Percentiles rank a stretch among this genome's conserved stretches.
Evolutionary conservation across 1,284 basidiomycete genomes (phyloP).

Genomic region (Phylloporus sp.): DNA sequence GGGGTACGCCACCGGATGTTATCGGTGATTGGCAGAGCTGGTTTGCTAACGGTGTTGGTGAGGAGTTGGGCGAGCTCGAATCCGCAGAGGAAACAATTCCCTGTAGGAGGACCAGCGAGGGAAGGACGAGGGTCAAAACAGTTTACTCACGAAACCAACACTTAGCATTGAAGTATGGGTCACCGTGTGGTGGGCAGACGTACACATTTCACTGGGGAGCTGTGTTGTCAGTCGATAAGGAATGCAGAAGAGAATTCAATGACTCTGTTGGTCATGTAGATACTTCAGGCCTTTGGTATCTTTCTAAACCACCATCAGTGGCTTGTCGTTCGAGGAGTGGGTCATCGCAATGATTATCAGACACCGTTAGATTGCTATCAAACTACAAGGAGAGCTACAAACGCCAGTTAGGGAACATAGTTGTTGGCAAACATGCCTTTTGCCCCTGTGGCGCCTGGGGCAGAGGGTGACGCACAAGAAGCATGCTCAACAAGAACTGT

Average conservation of each 20-base stretch:
- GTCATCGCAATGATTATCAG: too few relatives aligned
- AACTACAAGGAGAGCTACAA: too few relatives aligned
- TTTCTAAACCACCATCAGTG: constrained; percentile 45
- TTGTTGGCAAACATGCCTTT: constrained; percentile 40
- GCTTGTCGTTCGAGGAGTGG: not conserved
- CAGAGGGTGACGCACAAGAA: not conserved
- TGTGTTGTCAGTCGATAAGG: not conserved
- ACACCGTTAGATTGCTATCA: too few relatives aligned
- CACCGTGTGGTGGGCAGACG: constrained; percentile 30
- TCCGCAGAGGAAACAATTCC: constrained; percentile 63
- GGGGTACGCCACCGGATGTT: constrained; percentile 66
- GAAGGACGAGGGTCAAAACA: not conserved
- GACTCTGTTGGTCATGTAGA: constrained; percentile 54
- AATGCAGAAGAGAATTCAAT: not conserved
- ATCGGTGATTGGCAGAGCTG: constrained; percentile 50
- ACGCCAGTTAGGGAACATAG: not conserved
- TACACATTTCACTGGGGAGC: constrained; percentile 62
- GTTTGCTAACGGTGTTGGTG: constrained; percentile 58
- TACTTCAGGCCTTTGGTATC: constrained; percentile 62
- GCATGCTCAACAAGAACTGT: not conserved
- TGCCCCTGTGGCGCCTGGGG: constrained; percentile 15
- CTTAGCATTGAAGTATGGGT: constrained; percentile 33
- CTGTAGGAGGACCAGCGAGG: constrained; percentile 36
- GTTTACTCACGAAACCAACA: constrained; percentile 51
- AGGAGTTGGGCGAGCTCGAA: constrained; percentile 70